These are phyloP conservation scores for Tolypocladium paradoxum DNA, from an alignment of 2,329 filamentous ascomycete species.

Conservation along the genomic window DNA sequence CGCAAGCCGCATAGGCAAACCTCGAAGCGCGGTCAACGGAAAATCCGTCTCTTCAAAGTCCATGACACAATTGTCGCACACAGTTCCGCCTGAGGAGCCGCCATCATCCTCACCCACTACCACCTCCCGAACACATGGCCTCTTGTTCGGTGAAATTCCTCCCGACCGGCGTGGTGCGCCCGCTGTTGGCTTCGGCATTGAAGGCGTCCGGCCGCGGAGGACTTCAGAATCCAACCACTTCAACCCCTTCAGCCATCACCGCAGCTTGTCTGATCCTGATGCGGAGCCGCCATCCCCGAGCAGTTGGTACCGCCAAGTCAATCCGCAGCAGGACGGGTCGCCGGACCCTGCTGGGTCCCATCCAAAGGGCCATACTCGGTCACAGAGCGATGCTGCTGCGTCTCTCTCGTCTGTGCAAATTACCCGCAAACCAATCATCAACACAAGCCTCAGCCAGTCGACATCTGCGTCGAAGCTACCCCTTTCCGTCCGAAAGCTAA, in stretches of 20 bases:
- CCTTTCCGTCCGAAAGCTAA: constrained; percentile 33
- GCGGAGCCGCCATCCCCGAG: constrained; percentile 53
- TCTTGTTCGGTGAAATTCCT: constrained; percentile 67
- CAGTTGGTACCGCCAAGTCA: constrained; percentile 47
- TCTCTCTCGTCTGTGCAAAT: constrained; percentile 20
- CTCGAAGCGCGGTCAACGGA: constrained; percentile 24
- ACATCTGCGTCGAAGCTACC: constrained; percentile 32
- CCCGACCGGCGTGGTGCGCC: constrained; percentile 44
- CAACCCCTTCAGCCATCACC: constrained; percentile 38
- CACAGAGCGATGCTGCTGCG: constrained; percentile 49
- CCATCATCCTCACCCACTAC: constrained; percentile 21
- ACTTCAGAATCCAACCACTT: constrained; percentile 60
- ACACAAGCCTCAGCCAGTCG: constrained; percentile 13
- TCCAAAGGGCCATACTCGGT: constrained; percentile 31
- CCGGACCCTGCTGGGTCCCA: constrained; percentile 10
- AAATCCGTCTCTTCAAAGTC: constrained; percentile 24
- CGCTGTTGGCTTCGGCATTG: constrained; percentile 51
- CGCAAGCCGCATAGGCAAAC: constrained; percentile 47
- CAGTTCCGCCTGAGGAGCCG: constrained; percentile 21
- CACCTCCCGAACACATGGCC: constrained; percentile 31
- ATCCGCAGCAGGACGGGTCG: constrained; percentile 12
- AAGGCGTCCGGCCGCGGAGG: constrained; percentile 40
- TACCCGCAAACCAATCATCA: constrained; percentile 20
- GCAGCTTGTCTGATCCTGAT: constrained; percentile 45
- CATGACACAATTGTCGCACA: constrained; percentile 20